Conservation (phyloP, 148 eudicot species). For the Chenopodium quinoa region DNA sequence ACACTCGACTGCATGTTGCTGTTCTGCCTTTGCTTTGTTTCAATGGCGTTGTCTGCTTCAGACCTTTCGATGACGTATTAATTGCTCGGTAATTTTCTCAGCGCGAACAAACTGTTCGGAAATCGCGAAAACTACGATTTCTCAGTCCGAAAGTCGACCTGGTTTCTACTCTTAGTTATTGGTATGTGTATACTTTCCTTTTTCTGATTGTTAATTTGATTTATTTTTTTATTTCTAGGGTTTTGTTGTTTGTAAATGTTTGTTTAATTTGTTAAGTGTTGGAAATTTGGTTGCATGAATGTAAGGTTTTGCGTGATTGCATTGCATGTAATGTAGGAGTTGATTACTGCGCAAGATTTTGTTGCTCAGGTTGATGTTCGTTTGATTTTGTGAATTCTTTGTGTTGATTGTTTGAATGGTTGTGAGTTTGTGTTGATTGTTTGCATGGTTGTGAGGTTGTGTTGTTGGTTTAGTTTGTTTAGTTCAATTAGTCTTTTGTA, state of each 20-base stretch:
- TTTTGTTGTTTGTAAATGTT: not conserved
- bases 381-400: conserved; percentile 25
- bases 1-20: too few species aligned
- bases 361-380: conserved; percentile 78
- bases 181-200: conserved; percentile 34
- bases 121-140: conserved; percentile 82
- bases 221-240: conserved; percentile 29
- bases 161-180: conserved; percentile 92
- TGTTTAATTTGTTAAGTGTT: too few species aligned
- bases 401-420: too few species aligned
- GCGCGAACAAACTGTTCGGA: conserved; percentile 60
- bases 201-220: too few species aligned
- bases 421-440: too few species aligned
- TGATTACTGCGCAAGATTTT: conserved; percentile 82
- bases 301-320: not conserved
- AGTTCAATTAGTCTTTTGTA: too few species aligned
- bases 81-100: conserved; percentile 69
- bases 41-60: conserved; percentile 76
- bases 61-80: conserved; percentile 85
- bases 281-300: conserved; percentile 14
- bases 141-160: conserved; percentile 74
- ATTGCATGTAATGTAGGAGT: conserved; percentile 52
- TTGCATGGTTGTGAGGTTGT: too few species aligned
- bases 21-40: too few species aligned
- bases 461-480: too few species aligned